Conservation (phyloP, 1,139 yeast species). For the Geotrichum cucujoidarum region DNA sequence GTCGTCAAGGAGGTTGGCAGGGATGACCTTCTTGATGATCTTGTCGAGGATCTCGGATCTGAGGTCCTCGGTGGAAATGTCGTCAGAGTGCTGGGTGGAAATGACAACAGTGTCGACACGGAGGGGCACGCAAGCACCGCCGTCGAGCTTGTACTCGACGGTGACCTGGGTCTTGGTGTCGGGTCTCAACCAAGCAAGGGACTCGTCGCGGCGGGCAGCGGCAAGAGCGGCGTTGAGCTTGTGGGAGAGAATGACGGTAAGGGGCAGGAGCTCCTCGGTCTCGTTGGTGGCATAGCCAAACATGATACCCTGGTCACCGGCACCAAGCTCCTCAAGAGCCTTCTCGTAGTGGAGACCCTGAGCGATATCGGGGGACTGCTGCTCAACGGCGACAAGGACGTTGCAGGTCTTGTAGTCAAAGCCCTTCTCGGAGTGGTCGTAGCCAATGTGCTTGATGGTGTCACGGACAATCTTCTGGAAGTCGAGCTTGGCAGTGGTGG, state of each 20-base stretch:
- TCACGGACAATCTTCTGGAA: conserved; percentile 97
- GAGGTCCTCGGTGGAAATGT: conserved; percentile 86
- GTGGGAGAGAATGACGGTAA: conserved; percentile 91
- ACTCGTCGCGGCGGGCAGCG: conserved; percentile 93
- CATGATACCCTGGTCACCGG: conserved; percentile 99
- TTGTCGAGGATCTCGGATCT: conserved; percentile 72
- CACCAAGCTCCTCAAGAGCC: conserved; percentile 96
- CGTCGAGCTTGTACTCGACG: conserved; percentile 86
- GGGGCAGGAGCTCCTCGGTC: conserved; percentile 95
- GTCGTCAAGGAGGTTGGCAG: conserved; percentile 84
- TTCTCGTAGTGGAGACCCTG: conserved; percentile 98
- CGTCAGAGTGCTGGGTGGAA: conserved; percentile 97
- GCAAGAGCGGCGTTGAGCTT: conserved; percentile 96
- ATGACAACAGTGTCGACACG: conserved; percentile 97
- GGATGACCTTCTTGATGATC: conserved; percentile 86
- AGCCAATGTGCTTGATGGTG: conserved; percentile 97
- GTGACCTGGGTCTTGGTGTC: conserved; percentile 99
- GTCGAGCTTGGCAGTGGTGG: conserved; percentile 92
- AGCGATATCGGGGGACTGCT: conserved; percentile 98
- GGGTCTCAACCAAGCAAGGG: conserved; percentile 95
- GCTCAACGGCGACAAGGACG: conserved; percentile 97
- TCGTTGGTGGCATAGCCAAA: conserved; percentile 99
- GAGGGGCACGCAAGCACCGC: conserved; percentile 91
- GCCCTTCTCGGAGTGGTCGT: conserved; percentile 93
- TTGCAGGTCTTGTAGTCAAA: conserved; percentile 99